Conservation (phyloP, 202 grass and related monocot species). For the Panicum virgatum region DNA sequence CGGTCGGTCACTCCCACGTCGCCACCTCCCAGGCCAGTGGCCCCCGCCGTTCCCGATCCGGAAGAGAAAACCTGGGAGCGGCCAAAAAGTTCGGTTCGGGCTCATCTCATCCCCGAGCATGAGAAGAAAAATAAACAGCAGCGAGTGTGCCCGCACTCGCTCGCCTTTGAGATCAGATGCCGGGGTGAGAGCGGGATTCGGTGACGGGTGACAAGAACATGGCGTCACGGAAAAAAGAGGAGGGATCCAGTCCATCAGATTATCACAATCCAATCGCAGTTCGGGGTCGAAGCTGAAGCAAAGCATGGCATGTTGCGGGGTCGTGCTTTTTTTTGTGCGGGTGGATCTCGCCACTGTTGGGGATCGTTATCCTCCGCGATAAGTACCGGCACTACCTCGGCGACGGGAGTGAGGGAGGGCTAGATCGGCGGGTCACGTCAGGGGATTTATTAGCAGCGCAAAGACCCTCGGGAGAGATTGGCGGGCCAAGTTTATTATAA, state of each 20-base stretch:
- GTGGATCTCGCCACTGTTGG: slow-evolving; percentile 2
- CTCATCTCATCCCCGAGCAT: neutral
- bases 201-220: slow-evolving; percentile 20
- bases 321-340: neutral
- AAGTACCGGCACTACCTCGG: slow-evolving; percentile 42
- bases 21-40: slow-evolving; percentile 16
- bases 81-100: neutral
- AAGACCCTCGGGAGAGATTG: neutral
- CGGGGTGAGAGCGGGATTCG: slow-evolving; percentile 1
- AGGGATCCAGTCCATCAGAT: neutral
- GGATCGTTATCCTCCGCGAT: slow-evolving; percentile 45
- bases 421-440: slow-evolving; percentile 44
- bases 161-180: neutral
- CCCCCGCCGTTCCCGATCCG: slow-evolving; percentile 8
- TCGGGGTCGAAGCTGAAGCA: neutral
- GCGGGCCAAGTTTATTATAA: accelerated
- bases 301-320: slow-evolving; percentile 4
- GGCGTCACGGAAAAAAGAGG: neutral
- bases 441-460: neutral
- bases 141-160: too few relatives aligned
- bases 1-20: neutral
- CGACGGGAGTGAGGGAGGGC: neutral
- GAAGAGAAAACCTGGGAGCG: slow-evolving; percentile 36
- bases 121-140: too few relatives aligned
- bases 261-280: neutral